These are phyloP conservation scores for Colletotrichum kahawae DNA, from an alignment of 2,329 filamentous ascomycete species.

Conservation along the genomic window DNA sequence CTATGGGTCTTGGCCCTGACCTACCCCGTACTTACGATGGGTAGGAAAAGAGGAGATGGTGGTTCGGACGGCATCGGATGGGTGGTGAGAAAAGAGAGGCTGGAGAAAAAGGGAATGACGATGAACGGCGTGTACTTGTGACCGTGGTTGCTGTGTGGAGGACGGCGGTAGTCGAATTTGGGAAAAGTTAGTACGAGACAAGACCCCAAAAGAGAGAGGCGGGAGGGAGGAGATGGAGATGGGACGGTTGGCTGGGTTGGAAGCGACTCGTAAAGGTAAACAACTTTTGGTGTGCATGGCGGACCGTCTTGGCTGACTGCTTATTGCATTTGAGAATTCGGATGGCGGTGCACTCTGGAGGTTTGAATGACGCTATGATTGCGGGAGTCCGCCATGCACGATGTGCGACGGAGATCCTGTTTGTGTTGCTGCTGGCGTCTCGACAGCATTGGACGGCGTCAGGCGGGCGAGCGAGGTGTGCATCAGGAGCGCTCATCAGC, in stretches of 20 bases:
- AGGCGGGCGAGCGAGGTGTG: not conserved
- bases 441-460: not conserved
- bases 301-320: not conserved
- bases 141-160: not conserved
- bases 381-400: constrained; percentile 3
- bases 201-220: not conserved
- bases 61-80: not conserved
- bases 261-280: not conserved
- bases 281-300: not conserved
- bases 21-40: not conserved
- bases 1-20: not conserved
- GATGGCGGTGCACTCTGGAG: not conserved
- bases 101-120: constrained; percentile 8
- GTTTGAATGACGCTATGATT: constrained; percentile 12
- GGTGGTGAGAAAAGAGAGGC: not conserved
- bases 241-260: not conserved
- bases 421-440: constrained; percentile 6
- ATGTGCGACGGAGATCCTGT: constrained; percentile 4
- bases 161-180: not conserved
- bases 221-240: not conserved
- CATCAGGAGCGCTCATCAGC: not conserved
- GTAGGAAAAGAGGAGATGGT: not conserved
- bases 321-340: not conserved
- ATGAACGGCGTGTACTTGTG: not conserved
- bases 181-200: not conserved